Conservation (phyloP, 768 basidiomycete species). For the Rhizopogon vinicolor region DNA sequence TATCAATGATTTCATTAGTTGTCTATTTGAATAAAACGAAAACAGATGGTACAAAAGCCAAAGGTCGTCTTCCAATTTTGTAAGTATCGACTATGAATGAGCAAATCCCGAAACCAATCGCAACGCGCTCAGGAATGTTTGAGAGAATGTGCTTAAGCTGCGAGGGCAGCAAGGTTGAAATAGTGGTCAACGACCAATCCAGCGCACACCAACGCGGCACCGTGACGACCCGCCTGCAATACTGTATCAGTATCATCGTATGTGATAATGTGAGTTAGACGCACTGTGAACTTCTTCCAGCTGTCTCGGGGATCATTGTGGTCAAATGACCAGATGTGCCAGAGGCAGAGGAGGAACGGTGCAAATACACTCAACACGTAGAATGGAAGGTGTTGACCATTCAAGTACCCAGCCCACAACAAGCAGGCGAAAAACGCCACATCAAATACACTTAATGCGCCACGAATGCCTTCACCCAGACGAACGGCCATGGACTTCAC, state of each 20-base stretch:
- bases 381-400: slow-evolving; percentile 37
- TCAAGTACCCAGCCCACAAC: slow-evolving; percentile 45
- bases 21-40: no score
- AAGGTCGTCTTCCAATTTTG: no score
- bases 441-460: slow-evolving; percentile 51
- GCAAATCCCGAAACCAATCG: no score
- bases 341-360: neutral
- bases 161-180: neutral
- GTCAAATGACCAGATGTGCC: neutral
- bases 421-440: slow-evolving; percentile 48
- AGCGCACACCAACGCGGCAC: neutral
- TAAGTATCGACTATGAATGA: no score
- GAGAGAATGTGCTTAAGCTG: neutral
- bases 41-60: no score
- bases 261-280: neutral
- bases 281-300: neutral
- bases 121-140: no score
- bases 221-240: neutral
- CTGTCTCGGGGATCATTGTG: neutral
- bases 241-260: neutral
- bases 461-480: slow-evolving; percentile 56
- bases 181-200: neutral
- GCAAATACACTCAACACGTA: neutral
- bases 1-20: no score
- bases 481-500: slow-evolving; percentile 75